Conservation (phyloP, 305 asterid genomes). For the Vinca major region DNA sequence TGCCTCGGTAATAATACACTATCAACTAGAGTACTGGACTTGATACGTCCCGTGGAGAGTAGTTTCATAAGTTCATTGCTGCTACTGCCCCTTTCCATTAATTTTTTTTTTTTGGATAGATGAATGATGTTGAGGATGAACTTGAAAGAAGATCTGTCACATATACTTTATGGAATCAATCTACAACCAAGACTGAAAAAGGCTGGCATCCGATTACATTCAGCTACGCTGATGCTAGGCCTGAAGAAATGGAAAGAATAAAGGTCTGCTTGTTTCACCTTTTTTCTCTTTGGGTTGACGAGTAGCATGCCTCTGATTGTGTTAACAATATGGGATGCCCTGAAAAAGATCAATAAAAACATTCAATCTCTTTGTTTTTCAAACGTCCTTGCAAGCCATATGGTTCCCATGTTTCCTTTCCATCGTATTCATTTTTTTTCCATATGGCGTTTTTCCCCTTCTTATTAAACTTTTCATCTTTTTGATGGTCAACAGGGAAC, state of each 20-base stretch:
- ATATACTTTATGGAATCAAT: constrained; percentile 75
- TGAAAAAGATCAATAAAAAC: background rate
- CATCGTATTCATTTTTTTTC: background rate
- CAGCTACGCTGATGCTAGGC: constrained; percentile 53
- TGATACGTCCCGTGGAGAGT: too few species aligned
- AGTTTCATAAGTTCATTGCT: too few species aligned
- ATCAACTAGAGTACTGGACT: too few species aligned
- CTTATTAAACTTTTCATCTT: background rate
- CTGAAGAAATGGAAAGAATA: constrained; percentile 58
- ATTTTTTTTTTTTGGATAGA: constrained; percentile 17
- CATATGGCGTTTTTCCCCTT: background rate
- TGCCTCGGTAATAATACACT: too few species aligned
- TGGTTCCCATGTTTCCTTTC: background rate
- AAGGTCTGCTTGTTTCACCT: constrained; percentile 36
- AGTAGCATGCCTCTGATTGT: background rate
- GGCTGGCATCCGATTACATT: constrained; percentile 90
- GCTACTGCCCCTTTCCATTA: too few species aligned
- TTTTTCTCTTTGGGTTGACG: constrained; percentile 2
- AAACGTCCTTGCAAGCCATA: background rate
- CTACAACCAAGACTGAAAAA: constrained; percentile 30
- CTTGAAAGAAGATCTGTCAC: constrained; percentile 89
- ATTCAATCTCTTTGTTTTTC: background rate
- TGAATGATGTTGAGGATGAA: constrained; percentile 67
- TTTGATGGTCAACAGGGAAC: constrained; percentile 44
- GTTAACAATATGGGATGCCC: background rate